Evolutionary conservation across 176 grass and related monocot species (phyloP), one percentile per base, ranked within the genome.

Genomic region (Cocos nucifera): DNA sequence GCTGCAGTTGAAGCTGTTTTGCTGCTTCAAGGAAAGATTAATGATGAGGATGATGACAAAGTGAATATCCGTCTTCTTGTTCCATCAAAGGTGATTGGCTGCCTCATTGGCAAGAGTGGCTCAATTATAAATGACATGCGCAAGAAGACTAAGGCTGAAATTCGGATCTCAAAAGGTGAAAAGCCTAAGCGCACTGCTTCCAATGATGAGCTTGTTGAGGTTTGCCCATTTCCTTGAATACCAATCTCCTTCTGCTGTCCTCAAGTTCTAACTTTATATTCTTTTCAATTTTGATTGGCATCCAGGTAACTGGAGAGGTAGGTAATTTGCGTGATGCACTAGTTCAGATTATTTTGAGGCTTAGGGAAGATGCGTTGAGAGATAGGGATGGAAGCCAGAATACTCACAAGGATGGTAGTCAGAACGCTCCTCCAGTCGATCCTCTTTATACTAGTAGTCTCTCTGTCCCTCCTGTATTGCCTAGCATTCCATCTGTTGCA

Each of bases 41-140:
- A 78, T 4, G 82, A 86, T 75, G 74, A 77, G 29, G 69, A 81
- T 53, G 83, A 81, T 51, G 73, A 83, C 51, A 83, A 30, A 57
- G 81, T 88, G 63, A 76, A 67, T 65, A 77, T 98, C 35, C 81
- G 85, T 51, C 79, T 98, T 84, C 81, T 98, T 79, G 84, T 92
- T 50, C 88, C 93, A 6, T 71, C 56, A 65, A 89, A 78, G 73
- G 72, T 83, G 52, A 77, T 98, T 57, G 94, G 94, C 49, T 98
- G 94, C 70, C 80, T 98, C 75, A 98, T 98, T 71, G 94, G 94
- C 75, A 92, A 88, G 78, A 82, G 84, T 57, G 94, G 94, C 49
- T 89, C 79, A 39, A 98, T 98, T 56, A 72, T 98, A 44, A 92
- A 86, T 65, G 88, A 98, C 63, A 98, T 98, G 79, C 84, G 88